Base-by-base conservation (phyloP, 164 flowering plant species). In the Houttuynia cordata region DNA sequence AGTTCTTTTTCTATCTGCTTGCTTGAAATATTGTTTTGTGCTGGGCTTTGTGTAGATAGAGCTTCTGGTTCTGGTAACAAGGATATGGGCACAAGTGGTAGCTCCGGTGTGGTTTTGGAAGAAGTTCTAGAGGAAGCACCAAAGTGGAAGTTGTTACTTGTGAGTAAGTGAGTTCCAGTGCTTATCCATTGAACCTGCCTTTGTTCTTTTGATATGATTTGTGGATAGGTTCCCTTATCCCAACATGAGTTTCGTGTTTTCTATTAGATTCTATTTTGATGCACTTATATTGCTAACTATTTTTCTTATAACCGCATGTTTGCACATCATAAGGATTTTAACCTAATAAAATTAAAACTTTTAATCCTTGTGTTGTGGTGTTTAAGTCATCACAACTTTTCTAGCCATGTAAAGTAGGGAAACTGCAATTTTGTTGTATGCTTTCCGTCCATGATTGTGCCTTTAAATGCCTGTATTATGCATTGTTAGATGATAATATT, bases 111-210 rank as follows among this genome's bases (percentile, higher is more conserved):
- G 15, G 68, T 73, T 58, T 75, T 94, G 67, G 80, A 83, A 64
- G 96, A 84, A 76, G 80, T 85, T 39, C 68, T 94, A 79, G 99
- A 94, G 76, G 95, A 83, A 74, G 68, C 96, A 59, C 99, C 99
- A 56, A 91, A 94, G 74, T 94, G 97, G 99, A 94, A 87, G 82
- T 84, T 91, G 70, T 86, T 94, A 78, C 89, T 83, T 77, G 98
- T 89, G 93, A 86, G 99, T 93, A 84, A 80, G 86, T 81, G 88
- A 85, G 81, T 80, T 79, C 67, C 72, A 51, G 55, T 74, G 17
- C 14, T 12, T 45, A 7, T 45, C 12, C 49, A 2, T 45, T 17
- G 14, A 45, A 30, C 6, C 37, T 30, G 37, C 6, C 20, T 55
- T 53, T 60, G 66, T 71, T 10, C 50, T 17, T 55, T 55, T 24